Evolutionary conservation across 2,329 filamentous ascomycete genomes (phyloP).

Genomic region (Diplodia sapinea): DNA sequence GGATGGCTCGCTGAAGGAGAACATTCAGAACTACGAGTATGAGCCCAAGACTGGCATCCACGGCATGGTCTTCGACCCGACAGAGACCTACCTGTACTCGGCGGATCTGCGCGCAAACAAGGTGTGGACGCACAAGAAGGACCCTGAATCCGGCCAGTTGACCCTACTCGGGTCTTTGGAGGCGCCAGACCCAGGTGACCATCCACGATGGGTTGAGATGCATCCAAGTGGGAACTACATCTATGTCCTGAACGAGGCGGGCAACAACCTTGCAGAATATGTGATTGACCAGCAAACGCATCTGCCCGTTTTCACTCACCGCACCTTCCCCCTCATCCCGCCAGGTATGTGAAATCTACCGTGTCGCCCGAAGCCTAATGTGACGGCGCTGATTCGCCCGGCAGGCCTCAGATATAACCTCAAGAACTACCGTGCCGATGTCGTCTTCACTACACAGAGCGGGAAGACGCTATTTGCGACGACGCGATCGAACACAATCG

Average conservation of each 20-base stretch:
- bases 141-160: conserved; percentile 64
- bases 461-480: conserved; percentile 83
- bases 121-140: conserved; percentile 83
- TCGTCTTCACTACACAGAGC: conserved; percentile 73
- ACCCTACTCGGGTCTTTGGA: conserved; percentile 74
- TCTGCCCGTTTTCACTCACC: conserved; percentile 78
- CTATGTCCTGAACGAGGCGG: conserved; percentile 89
- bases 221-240: conserved; percentile 78
- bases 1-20: conserved; percentile 63
- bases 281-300: conserved; percentile 75
- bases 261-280: conserved; percentile 82
- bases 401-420: conserved; percentile 45
- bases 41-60: conserved; percentile 74
- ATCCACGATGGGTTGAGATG: conserved; percentile 87
- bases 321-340: conserved; percentile 78
- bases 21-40: conserved; percentile 76
- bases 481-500: conserved; percentile 76
- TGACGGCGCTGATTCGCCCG: conserved; percentile 6
- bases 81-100: conserved; percentile 77
- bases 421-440: conserved; percentile 81
- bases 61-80: conserved; percentile 80
- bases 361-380: conserved; percentile 22
- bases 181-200: conserved; percentile 73
- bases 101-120: conserved; percentile 79
- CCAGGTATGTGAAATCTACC: conserved; percentile 60